Base-by-base conservation (phyloP, 805 yeast genomes). In the Zygosaccharomyces gambellarensis region DNA sequence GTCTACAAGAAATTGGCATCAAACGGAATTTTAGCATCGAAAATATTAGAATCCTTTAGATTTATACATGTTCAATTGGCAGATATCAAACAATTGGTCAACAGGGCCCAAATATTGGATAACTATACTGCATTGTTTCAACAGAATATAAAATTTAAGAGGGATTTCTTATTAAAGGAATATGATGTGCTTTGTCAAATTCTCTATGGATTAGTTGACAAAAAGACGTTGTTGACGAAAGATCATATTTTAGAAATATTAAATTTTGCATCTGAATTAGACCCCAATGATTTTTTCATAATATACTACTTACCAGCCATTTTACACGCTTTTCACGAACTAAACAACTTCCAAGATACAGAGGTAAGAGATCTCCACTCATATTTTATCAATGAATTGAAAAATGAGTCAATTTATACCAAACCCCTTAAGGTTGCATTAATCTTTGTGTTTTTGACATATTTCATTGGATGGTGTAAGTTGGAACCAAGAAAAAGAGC, bases 151-250 rank as follows among this genome's bases (percentile, higher is more conserved):
- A 73, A 72, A 32, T 82, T 78, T 58, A 78, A 85, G 60, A 79
- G 89, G 53, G 80, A 78, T 48, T 81, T 80, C 54, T 71, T 87
- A 27, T 75, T 80, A 46, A 72, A 72, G 44, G 83, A 83, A 57
- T 94, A 90, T 63, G 95, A 88, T 58, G 61, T 75, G 1, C 67
- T 90, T 47, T 83, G 90, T 39, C 86, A 82, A 62, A 71, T 87
- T 1, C 69, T 85, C 5, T 79, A 65, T 56, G 83, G 85, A 2
- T 64, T 79, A 39, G 70, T 76, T 6, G 69, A 71, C 2, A 70
- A 70, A 34, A 70, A 72, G 36, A 51, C 62, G 23, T 57, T 69
- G 1, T 55, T 64, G 34, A 68, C 66, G 6, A 63, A 68, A 0
- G 65, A 73, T 4, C 76, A 76, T 41, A 46, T 59, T 11, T 36